Percentiles rank a stretch among this genome's conserved stretches.
These are phyloP conservation scores for Cyberlindnera lachancei DNA, from an alignment of 805 yeast genomes.

Conservation along the genomic window DNA sequence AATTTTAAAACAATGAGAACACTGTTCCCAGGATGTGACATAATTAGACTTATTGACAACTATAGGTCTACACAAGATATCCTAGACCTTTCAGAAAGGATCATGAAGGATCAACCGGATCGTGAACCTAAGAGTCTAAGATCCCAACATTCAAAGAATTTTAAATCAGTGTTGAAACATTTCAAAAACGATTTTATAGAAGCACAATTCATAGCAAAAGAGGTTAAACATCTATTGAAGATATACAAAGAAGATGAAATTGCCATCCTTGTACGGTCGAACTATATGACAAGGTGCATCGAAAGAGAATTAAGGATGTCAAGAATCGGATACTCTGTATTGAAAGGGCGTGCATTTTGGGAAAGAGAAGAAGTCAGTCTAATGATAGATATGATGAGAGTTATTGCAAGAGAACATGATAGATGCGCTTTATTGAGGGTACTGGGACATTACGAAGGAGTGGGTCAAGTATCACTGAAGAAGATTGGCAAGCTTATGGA, in stretches of 20 bases:
- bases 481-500: conserved; percentile 8
- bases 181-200: conserved; percentile 42
- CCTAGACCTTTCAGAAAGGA: conserved; percentile 50
- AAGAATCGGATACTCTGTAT: conserved; percentile 56
- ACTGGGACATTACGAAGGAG: conserved; percentile 37
- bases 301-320: conserved; percentile 54
- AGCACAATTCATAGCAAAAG: conserved; percentile 49
- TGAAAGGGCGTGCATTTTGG: conserved; percentile 78
- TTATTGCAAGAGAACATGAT: conserved; percentile 52
- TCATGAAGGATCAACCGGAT: conserved; percentile 55
- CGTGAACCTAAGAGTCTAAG: conserved; percentile 36
- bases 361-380: conserved; percentile 60
- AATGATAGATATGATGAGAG: conserved; percentile 57
- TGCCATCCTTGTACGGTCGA: conserved; percentile 64
- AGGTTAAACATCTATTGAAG: conserved; percentile 44
- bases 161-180: conserved; percentile 39
- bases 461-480: conserved; percentile 39
- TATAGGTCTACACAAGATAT: conserved; percentile 75
- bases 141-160: conserved; percentile 37
- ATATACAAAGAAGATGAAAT: conserved; percentile 50
- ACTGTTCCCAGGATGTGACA: conserved; percentile 27
- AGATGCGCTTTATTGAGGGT: conserved; percentile 48
- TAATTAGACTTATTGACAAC: conserved; percentile 52
- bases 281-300: conserved; percentile 50
- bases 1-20: conserved; percentile 55